Evolutionary conservation across 768 basidiomycete species (phyloP).

Genomic region (Mycena alexandri): DNA sequence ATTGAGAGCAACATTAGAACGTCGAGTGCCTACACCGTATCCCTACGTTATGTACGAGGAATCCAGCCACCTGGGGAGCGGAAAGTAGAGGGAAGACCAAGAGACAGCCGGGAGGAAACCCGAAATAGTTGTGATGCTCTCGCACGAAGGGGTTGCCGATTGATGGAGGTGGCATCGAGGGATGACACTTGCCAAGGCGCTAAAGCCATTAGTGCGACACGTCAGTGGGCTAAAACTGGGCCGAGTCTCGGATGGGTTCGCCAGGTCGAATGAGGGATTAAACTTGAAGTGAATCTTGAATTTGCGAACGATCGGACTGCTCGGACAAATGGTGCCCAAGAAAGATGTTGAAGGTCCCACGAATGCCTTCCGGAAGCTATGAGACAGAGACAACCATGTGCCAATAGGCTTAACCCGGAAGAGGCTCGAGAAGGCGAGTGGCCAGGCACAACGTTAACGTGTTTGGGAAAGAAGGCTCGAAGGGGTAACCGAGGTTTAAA

Average conservation of each 20-base stretch:
- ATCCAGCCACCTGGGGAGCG: not conserved
- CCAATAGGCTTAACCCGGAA: no score
- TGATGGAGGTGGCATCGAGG: not conserved
- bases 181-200: not conserved
- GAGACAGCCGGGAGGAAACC: not conserved
- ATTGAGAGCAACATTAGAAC: conserved; percentile 21
- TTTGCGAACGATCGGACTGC: no score
- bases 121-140: not conserved
- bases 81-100: not conserved
- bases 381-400: no score
- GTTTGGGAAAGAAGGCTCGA: no score
- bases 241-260: not conserved
- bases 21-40: conserved; percentile 1
- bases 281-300: no score
- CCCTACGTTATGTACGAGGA: conserved; percentile 19
- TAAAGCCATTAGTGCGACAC: not conserved
- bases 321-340: no score
- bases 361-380: no score
- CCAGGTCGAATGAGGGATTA: no score
- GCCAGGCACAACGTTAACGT: no score
- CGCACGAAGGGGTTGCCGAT: not conserved
- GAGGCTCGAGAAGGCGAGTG: no score
- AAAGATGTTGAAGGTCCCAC: no score
- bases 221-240: not conserved
- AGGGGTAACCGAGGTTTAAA: no score